Base-by-base conservation (phyloP, 2,329 filamentous ascomycete species). In the Penicillium sp. region DNA sequence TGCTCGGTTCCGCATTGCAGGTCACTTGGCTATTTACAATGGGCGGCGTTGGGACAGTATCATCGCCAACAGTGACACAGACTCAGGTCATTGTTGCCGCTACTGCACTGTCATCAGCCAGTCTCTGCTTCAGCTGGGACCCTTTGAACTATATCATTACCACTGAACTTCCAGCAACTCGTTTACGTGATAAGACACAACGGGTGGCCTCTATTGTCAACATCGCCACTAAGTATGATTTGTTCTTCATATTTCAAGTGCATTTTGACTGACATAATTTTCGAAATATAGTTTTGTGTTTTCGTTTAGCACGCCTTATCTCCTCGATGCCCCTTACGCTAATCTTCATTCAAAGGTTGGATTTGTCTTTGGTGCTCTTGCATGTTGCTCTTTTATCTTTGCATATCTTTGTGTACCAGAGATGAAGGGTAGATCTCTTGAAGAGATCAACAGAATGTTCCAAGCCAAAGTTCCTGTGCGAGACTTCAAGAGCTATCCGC, bases 261-360 rank as follows among this genome's bases (percentile, higher is more conserved):
- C 23, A 13, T 3, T 44, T 23, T 7, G 22, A 23, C 22, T 23
- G 22, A 23, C 35, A 11, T 32, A 4, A 32, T 11, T 7, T 24
- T 36, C 20, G 4, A 24, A 22, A 22, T 23, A 22, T 40, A 45
- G 42, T 20, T 51, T 51, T 24, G 54, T 62, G 5, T 60, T 70
- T 3, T 63, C 63, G 2, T 71, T 72, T 37, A 59, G 57, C 8
- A 59, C 69, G 10, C 70, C 69, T 0, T 72, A 72, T 47, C 61
- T 71, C 14, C 56, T 69, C 6, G 61, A 69, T 44, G 54, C 56
- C 11, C 62, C 62, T 8, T 67, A 68, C 23, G 67, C 66, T 3
- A 56, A 58, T 23, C 60, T 72, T 7, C 61, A 63, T 1, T 56
- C 63, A 7, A 69, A 68, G 44, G 62, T 69, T 3, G 67, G 66